A percentile compares a stretch with the other conserved stretches of the same genome.
Conservation (phyloP, 306 rosid species). For the Acacia acuminata region DNA sequence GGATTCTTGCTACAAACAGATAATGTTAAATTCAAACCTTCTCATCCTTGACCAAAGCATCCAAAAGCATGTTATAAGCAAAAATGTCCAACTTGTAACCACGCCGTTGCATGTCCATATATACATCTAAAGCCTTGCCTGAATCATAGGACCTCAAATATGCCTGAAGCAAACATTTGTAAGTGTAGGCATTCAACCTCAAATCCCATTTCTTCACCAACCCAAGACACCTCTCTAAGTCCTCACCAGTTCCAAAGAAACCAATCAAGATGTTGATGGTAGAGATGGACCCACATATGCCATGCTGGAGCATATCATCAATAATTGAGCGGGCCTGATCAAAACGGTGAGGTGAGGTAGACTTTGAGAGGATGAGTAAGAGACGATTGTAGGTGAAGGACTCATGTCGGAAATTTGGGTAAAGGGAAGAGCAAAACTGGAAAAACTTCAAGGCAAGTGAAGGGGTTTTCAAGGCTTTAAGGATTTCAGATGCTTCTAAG, state of each 20-base stretch:
- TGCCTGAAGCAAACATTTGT: conserved; percentile 91
- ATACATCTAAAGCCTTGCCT: conserved; percentile 51
- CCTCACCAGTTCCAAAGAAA: conserved; percentile 55
- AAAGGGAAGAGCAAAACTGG: conserved; percentile 71
- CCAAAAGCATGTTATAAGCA: conserved; percentile 80
- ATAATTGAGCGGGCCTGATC: conserved; percentile 58
- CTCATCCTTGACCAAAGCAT: conserved; percentile 71
- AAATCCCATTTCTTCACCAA: conserved; percentile 81
- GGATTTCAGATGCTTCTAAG: conserved; percentile 83
- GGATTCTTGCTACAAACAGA: not conserved
- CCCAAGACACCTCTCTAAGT: conserved; percentile 52
- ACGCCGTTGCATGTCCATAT: conserved; percentile 51
- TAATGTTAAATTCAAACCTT: conserved; percentile 46
- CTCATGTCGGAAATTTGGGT: conserved; percentile 68
- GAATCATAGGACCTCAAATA: conserved; percentile 63
- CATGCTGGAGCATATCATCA: conserved; percentile 54
- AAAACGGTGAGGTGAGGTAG: conserved; percentile 53
- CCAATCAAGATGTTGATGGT: conserved; percentile 77
- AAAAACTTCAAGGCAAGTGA: conserved; percentile 72
- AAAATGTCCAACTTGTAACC: conserved; percentile 73
- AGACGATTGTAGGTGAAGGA: conserved; percentile 77
- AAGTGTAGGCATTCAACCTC: conserved; percentile 68
- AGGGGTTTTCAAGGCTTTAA: conserved; percentile 65
- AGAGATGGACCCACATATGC: conserved; percentile 69
- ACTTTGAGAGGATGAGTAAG: conserved; percentile 79